These are phyloP conservation scores for Anisodus acutangulus DNA, from an alignment of 257 asterid genomes.

Conservation along the genomic window DNA sequence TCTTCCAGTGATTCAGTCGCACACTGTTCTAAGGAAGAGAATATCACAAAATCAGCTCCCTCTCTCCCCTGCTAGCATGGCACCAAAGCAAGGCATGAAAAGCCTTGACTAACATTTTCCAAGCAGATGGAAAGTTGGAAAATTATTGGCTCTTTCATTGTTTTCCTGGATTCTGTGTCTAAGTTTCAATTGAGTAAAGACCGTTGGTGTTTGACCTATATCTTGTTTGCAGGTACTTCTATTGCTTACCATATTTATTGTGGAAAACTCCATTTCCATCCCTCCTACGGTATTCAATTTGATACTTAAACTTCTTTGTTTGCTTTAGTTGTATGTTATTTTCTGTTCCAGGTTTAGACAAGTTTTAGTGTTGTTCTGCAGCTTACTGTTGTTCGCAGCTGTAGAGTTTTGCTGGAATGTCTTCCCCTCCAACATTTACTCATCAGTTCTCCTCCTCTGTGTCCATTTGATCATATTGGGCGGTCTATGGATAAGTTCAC, in stretches of 20 bases:
- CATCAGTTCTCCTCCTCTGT: constrained; percentile 68
- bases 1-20: background rate
- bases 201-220: background rate
- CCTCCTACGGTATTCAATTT: constrained; percentile 56
- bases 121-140: background rate
- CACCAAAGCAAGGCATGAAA: constrained; percentile 1
- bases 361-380: constrained; percentile 40
- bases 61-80: constrained; percentile 2
- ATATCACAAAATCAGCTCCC: background rate
- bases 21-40: background rate
- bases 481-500: constrained; percentile 69
- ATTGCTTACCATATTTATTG: constrained; percentile 79
- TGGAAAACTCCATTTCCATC: constrained; percentile 87
- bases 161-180: background rate
- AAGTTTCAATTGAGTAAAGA: background rate
- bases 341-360: background rate
- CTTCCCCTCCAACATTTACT: constrained; percentile 72
- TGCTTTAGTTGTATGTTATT: background rate
- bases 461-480: constrained; percentile 62
- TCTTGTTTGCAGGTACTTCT: constrained; percentile 74
- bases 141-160: background rate
- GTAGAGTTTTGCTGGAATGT: constrained; percentile 90
- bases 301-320: constrained; percentile 11
- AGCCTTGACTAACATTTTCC: background rate
- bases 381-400: constrained; percentile 57